These are phyloP conservation scores for Penicillium cosmopolitanum DNA, from an alignment of 495 filamentous ascomycete species.

Conservation along the genomic window DNA sequence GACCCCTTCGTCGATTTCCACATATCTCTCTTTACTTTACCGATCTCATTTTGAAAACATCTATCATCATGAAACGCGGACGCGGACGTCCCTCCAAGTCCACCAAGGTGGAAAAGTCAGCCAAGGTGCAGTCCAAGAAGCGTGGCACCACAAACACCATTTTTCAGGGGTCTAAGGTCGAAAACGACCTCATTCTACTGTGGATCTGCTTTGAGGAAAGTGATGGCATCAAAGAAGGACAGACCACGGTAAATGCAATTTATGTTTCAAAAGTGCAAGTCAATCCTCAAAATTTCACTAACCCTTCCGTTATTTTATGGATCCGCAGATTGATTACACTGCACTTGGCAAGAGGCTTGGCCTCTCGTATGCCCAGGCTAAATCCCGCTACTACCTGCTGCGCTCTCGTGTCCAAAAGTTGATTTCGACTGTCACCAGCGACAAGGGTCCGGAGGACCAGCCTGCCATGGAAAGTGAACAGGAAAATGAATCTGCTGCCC, in stretches of 20 bases:
- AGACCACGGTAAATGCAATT: background rate
- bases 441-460: background rate
- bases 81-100: background rate
- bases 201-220: background rate
- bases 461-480: background rate
- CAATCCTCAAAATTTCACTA: background rate
- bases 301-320: background rate
- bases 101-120: background rate
- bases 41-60: background rate
- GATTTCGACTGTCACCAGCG: background rate
- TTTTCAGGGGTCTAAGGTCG: background rate
- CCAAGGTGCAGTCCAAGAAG: background rate
- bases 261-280: background rate
- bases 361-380: background rate
- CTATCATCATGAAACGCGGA: too few relatives aligned
- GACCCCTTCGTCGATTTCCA: too few relatives aligned
- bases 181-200: background rate
- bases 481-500: background rate
- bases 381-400: background rate
- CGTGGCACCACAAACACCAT: background rate
- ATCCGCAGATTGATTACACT: background rate
- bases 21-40: background rate
- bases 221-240: background rate
- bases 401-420: background rate
- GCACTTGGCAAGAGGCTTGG: background rate